Conservation (phyloP, 2,329 filamentous ascomycete species). For the Sarocladiaceae sp. region DNA sequence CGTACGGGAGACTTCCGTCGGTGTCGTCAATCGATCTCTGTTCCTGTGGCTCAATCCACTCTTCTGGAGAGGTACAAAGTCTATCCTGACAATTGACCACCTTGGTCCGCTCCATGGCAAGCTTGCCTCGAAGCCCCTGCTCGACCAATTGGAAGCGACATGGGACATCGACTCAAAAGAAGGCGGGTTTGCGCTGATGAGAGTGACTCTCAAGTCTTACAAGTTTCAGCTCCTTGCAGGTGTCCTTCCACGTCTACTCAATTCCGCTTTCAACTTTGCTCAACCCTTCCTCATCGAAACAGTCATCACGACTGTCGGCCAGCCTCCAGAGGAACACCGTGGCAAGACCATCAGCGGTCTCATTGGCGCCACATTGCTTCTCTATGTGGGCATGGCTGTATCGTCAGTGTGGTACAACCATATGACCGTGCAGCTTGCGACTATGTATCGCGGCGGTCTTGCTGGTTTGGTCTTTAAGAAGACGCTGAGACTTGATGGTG, state of each 20-base stretch:
- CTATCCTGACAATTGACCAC: slow-evolving; percentile 19
- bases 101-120: slow-evolving; percentile 24
- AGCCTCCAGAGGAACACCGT: slow-evolving; percentile 19
- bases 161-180: slow-evolving; percentile 20
- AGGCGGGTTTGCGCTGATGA: slow-evolving; percentile 19
- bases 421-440: slow-evolving; percentile 29
- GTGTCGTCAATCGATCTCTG: slow-evolving; percentile 27
- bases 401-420: slow-evolving; percentile 26
- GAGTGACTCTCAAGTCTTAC: slow-evolving; percentile 22
- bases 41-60: slow-evolving; percentile 33
- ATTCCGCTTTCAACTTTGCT: slow-evolving; percentile 36
- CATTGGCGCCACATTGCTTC: slow-evolving; percentile 33
- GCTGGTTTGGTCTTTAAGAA: slow-evolving; percentile 46
- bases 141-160: slow-evolving; percentile 14
- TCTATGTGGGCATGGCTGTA: slow-evolving; percentile 39
- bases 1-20: slow-evolving; percentile 25
- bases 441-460: slow-evolving; percentile 30
- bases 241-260: slow-evolving; percentile 32
- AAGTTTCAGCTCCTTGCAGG: slow-evolving; percentile 25
- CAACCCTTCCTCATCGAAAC: slow-evolving; percentile 41
- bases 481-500: slow-evolving; percentile 29
- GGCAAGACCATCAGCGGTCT: slow-evolving; percentile 30
- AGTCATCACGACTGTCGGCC: slow-evolving; percentile 26
- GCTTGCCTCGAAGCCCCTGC: slow-evolving; percentile 19
- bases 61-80: slow-evolving; percentile 21